Percentiles rank a stretch among this genome's conserved stretches.
Evolutionary conservation across 345 rosid genomes (phyloP).

Genomic region (Odontarrhena argentea): DNA sequence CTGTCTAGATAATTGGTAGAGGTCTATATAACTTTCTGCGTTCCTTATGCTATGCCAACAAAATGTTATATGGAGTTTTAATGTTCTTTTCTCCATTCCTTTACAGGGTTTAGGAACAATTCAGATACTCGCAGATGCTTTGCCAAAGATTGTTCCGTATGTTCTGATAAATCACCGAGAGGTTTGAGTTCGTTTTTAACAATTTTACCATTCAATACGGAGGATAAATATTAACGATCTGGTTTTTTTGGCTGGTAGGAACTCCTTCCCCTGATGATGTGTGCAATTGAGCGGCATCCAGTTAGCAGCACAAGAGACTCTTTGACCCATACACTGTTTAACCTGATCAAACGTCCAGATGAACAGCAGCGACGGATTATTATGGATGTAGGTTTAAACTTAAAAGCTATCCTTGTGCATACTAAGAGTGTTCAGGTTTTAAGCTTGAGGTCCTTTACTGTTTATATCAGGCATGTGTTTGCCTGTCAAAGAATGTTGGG

Average conservation of each 20-base stretch:
- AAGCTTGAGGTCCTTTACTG: conserved; percentile 33
- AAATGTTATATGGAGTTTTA: conserved; percentile 20
- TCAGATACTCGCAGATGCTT: conserved; percentile 94
- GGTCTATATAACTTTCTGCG: conserved; percentile 11
- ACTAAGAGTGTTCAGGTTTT: conserved; percentile 18
- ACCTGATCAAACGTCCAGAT: conserved; percentile 96
- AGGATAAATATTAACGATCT: conserved; percentile 22
- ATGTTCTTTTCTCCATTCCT: conserved; percentile 27
- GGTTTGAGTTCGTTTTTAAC: conserved; percentile 50
- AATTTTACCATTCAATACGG: conserved; percentile 3
- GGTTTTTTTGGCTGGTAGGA: conserved; percentile 53
- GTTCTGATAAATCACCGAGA: conserved; percentile 97
- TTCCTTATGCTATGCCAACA: conserved; percentile 17
- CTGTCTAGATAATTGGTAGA: conserved; percentile 9
- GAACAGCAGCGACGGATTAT: conserved; percentile 93
- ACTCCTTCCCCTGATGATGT: conserved; percentile 96
- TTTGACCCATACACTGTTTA: conserved; percentile 89
- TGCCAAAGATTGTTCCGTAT: conserved; percentile 97
- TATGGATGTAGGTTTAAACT: conserved; percentile 78
- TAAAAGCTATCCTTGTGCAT: conserved; percentile 24
- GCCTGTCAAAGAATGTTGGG: conserved; percentile 92
- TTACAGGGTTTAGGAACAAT: conserved; percentile 86
- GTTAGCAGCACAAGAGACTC: conserved; percentile 77
- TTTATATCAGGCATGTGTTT: conserved; percentile 84
- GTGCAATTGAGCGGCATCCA: conserved; percentile 98